Base-by-base conservation (phyloP, 192 early-diverging fungal genomes). In the Helicostylum pulchrum region DNA sequence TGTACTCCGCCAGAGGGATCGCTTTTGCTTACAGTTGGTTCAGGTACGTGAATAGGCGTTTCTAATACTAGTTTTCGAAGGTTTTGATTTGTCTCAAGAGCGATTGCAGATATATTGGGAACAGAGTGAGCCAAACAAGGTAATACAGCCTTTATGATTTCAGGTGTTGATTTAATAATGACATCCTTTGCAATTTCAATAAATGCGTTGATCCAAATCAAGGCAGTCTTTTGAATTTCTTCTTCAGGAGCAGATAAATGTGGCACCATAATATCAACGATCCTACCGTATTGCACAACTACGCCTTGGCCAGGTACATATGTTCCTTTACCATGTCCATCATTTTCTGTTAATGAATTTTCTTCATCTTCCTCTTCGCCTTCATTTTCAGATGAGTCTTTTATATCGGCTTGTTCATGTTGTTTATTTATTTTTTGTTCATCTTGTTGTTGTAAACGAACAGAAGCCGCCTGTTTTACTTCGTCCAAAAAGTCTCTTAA, bases 131-230 rank as follows among this genome's bases (percentile, higher is more conserved):
- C 86, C 4, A 98, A 79, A 4, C 86, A 87, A 2, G 96, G 96
- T 14, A 99, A 70, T 32, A 98, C 88, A 0, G 94, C 87, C 6
- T 82, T 85, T 30, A 98, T 84, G 2, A 98, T 80, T 23, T 81
- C 69, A 10, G 96, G 92, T 30, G 92, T 88, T 59, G 87, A 92
- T 10, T 87, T 83, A 30, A 98, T 82, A 63, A 98, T 90, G 3
- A 91, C 84, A 14, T 90, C 84, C 46, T 90, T 86, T 19, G 93
- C 90, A 21, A 96, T 77, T 23, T 77, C 74, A 23, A 95, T 89
- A 62, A 99, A 95, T 69, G 91, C 90, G 66, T 90, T 87, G 52
- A 96, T 86, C 97, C 97, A 99, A 46, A 83, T 80, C 17, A 99
- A 72, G 1, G 95, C 94, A 0, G 89, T 95, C 52, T 83, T 87